phyloP scores from a whole-genome alignment of 164 flowering plant species.

The Cinnamomum chago region DNA sequence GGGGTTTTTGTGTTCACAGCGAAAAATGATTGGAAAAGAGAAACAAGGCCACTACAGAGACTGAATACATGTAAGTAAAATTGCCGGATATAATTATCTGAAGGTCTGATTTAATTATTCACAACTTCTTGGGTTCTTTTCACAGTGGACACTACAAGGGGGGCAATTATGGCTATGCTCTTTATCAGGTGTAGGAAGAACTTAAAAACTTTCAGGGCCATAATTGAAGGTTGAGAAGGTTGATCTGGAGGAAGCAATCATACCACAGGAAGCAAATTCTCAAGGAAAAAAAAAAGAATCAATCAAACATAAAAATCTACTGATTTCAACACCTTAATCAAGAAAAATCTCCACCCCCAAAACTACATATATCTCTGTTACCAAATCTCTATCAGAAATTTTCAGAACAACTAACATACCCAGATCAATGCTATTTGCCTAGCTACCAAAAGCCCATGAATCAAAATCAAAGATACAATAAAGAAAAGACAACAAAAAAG shows the following conservation, averaged over 20 bases:
- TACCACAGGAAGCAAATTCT: background rate
- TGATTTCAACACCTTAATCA: background rate
- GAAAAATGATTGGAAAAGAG: background rate
- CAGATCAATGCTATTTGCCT: background rate
- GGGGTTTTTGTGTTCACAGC: background rate
- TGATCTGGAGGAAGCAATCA: background rate
- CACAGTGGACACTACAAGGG: no score
- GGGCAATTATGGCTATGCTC: no score
- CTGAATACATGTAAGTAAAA: background rate
- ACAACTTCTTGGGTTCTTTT: no score
- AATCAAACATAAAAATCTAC: background rate
- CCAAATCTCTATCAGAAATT: no score
- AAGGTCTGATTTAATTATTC: no score
- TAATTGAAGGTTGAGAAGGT: no score
- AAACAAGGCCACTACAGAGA: background rate
- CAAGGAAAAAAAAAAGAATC: no score
- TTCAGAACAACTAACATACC: background rate
- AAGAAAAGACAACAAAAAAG: background rate
- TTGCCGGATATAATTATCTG: no score
- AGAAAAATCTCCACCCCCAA: background rate
- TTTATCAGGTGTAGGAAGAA: no score
- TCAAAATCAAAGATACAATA: background rate
- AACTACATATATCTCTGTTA: no score
- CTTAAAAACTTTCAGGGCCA: no score
- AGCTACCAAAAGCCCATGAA: background rate